Percentiles rank a stretch among this genome's conserved stretches.
Evolutionary conservation across 495 filamentous ascomycete genomes (phyloP).

Genomic region (Penicillium simplicissimum): DNA sequence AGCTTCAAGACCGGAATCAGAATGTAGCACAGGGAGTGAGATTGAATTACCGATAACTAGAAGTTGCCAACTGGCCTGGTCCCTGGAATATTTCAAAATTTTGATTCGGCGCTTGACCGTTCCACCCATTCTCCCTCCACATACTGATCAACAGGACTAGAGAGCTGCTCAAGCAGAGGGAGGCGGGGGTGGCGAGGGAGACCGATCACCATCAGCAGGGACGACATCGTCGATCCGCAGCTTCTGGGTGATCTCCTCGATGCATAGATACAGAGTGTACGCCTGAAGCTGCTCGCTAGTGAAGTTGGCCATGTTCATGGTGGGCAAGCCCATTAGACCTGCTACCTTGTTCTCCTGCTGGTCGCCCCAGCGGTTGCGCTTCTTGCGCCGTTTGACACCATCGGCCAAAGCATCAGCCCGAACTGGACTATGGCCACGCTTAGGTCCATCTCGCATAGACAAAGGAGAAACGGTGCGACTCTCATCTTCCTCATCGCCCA

Average conservation of each 20-base stretch:
- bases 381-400: constrained; percentile 84
- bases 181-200: constrained; percentile 85
- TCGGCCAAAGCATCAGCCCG: constrained; percentile 60
- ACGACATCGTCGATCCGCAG: constrained; percentile 97
- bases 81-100: no score
- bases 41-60: no score
- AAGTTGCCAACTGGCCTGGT: no score
- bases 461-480: no score
- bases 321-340: constrained; percentile 95
- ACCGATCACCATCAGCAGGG: constrained; percentile 92
- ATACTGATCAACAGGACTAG: neutral
- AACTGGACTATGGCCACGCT: constrained; percentile 76
- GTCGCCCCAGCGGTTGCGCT: constrained; percentile 97
- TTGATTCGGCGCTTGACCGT: no score
- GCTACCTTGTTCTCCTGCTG: constrained; percentile 95
- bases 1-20: no score
- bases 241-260: constrained; percentile 99
- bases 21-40: no score
- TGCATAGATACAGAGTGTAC: constrained; percentile 90
- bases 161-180: constrained; percentile 45
- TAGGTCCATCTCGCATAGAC: constrained; percentile 53
- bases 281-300: constrained; percentile 97
- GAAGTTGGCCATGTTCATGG: constrained; percentile 94
- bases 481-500: constrained; percentile 67
- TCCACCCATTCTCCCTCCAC: neutral